Evolutionary conservation across 2,329 filamentous ascomycete genomes (phyloP).

Genomic region (Dendryphion nanum): DNA sequence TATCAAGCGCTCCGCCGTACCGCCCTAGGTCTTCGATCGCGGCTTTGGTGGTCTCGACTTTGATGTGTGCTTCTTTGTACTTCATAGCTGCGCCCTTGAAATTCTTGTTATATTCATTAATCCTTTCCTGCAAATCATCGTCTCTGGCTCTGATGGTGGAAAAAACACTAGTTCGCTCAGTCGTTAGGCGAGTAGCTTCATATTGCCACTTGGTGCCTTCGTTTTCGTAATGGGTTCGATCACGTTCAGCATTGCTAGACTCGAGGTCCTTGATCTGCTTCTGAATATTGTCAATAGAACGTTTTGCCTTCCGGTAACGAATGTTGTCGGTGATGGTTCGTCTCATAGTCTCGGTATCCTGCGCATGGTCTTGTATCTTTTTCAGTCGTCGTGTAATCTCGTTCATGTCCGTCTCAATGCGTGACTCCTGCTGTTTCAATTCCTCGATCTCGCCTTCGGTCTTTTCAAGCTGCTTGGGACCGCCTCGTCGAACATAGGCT

Average conservation of each 20-base stretch:
- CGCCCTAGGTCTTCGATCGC: slow-evolving; percentile 86
- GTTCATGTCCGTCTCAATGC: slow-evolving; percentile 66
- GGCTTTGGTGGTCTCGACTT: slow-evolving; percentile 86
- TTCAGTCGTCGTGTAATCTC: slow-evolving; percentile 70
- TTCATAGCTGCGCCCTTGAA: slow-evolving; percentile 78
- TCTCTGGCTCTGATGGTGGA: slow-evolving; percentile 83
- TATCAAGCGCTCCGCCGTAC: slow-evolving; percentile 81
- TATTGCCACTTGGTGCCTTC: slow-evolving; percentile 69
- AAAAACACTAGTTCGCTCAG: slow-evolving; percentile 71
- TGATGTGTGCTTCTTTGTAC: slow-evolving; percentile 86
- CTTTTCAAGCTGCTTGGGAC: slow-evolving; percentile 66
- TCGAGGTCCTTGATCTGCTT: slow-evolving; percentile 73
- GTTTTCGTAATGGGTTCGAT: slow-evolving; percentile 70
- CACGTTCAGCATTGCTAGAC: slow-evolving; percentile 75
- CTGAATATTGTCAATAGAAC: slow-evolving; percentile 65
- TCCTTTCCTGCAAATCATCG: slow-evolving; percentile 69
- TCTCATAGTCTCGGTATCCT: slow-evolving; percentile 78
- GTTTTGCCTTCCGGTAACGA: slow-evolving; percentile 73
- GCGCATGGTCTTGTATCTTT: slow-evolving; percentile 72
- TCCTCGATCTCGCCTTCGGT: slow-evolving; percentile 68
- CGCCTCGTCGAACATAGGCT: slow-evolving; percentile 74
- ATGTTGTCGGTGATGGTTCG: slow-evolving; percentile 88
- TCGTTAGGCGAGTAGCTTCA: slow-evolving; percentile 66
- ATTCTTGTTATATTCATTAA: slow-evolving; percentile 78
- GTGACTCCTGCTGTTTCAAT: slow-evolving; percentile 65